A percentile compares a stretch with the other conserved stretches of the same genome.
Conservation (phyloP, 306 rosid genomes). For the Fagus sylvatica region DNA sequence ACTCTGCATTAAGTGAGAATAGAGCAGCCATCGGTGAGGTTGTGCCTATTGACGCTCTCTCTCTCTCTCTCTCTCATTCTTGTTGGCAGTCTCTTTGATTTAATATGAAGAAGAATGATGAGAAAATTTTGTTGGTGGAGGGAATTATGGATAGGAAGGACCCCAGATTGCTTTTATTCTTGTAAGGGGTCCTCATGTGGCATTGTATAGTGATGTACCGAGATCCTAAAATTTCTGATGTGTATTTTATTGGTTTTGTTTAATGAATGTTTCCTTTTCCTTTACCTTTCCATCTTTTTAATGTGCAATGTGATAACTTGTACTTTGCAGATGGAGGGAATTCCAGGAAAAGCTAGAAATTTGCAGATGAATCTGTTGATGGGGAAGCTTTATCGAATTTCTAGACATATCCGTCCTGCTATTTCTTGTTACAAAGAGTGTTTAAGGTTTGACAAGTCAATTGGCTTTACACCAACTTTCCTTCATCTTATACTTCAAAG, state of each 20-base stretch:
- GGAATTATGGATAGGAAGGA: slow-evolving; percentile 12
- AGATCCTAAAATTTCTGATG: slow-evolving; percentile 1
- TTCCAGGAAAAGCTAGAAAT: slow-evolving; percentile 82
- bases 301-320: slow-evolving; percentile 11
- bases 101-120: slow-evolving; percentile 12
- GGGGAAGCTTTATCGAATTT: slow-evolving; percentile 82
- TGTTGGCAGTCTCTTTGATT: neutral
- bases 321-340: slow-evolving; percentile 85
- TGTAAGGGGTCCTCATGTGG: slow-evolving; percentile 1
- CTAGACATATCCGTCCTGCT: slow-evolving; percentile 89
- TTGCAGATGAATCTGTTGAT: slow-evolving; percentile 83
- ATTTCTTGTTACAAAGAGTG: slow-evolving; percentile 92
- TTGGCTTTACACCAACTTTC: slow-evolving; percentile 16
- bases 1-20: slow-evolving; percentile 66
- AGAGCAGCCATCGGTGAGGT: slow-evolving; percentile 93
- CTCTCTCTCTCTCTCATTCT: neutral
- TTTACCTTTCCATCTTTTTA: neutral
- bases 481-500: slow-evolving; percentile 12
- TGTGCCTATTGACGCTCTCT: slow-evolving; percentile 17
- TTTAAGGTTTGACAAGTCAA: slow-evolving; percentile 61
- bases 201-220: neutral
- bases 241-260: slow-evolving; percentile 10
- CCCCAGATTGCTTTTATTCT: slow-evolving; percentile 15
- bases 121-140: slow-evolving; percentile 1
- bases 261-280: slow-evolving; percentile 11